phyloP scores from a whole-genome alignment of 495 filamentous ascomycete genomes.

The Filosporella fistucella region DNA sequence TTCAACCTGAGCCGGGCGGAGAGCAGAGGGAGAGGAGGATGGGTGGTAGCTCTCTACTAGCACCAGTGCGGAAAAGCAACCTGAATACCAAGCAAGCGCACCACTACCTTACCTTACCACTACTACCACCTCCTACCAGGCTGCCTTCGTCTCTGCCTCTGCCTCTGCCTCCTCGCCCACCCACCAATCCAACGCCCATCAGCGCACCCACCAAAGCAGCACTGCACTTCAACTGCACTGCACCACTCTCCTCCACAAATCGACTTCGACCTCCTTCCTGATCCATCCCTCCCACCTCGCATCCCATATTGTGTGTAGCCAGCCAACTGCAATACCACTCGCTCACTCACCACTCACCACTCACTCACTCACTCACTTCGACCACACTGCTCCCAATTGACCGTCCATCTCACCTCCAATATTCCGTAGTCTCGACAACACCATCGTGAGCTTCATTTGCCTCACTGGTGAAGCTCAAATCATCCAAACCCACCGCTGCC shows the following conservation, averaged over 20 bases:
- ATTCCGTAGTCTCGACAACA: neutral
- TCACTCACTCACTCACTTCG: neutral
- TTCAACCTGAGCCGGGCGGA: too few relatives aligned
- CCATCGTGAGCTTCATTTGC: neutral
- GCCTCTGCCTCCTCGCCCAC: neutral
- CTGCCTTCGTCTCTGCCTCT: neutral
- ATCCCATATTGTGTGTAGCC: too few relatives aligned
- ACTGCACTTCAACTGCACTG: neutral
- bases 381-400: slow-evolving; percentile 20
- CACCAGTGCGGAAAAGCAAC: too few relatives aligned
- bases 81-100: neutral
- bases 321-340: neutral
- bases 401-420: slow-evolving; percentile 11
- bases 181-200: neutral
- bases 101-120: neutral
- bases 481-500: neutral
- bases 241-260: neutral
- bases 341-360: neutral
- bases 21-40: too few relatives aligned
- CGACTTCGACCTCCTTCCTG: neutral
- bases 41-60: too few relatives aligned
- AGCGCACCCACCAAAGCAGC: neutral
- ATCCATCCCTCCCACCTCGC: neutral
- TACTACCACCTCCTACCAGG: neutral
- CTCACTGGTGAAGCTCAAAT: neutral